Evolutionary conservation across 768 basidiomycete genomes (phyloP), one percentile per base, ranked within the genome.

Genomic region (Phaeotremella skinneri): DNA sequence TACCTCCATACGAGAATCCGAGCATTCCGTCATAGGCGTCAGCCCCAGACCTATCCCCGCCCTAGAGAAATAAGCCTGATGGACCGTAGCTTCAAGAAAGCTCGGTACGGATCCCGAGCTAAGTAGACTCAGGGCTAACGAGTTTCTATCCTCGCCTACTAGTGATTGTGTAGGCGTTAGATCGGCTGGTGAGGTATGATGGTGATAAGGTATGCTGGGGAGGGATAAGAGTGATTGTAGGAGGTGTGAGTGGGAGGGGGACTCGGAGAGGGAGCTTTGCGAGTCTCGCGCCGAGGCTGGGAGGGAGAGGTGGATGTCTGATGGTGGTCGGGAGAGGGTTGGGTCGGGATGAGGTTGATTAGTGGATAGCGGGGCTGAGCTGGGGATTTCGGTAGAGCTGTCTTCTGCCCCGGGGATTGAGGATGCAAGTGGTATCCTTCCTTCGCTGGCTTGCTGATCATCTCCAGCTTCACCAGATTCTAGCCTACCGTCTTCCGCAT

Each of bases 61-160:
- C 4, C 23, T 41, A 20, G 27, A 14, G 7, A 16, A 13, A 21
- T n/a, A n/a, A 7, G 47, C 55, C 31, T 26, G 23, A 29, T 49
- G 39, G 6, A 60, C 58, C 0, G 58, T 64, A 2, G 63, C 63
- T 49, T 60, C 47, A 17, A 41, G 41, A 7, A 7, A 60, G 29
- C 39, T 55, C 53, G 53, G 47, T 21, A 54, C 6, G 39, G 54
- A 56, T 11, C 39, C 43, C 3, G 26, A 42, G 20, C 53, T 55
- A 20, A 60, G 11, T 3, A 60, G 43, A 20, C 53, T 56, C 9
- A 64, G 27, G 2, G 63, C 63, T 2, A 59, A 60, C 2, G 58
- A 60, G 7, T 58, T 50, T 21, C 63, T 48, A 34, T 64, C 50
- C 29, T 52, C 51, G 7, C 17, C 34, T 7, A n/a, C n/a, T n/a